Evolutionary conservation across 1,284 basidiomycete genomes (phyloP).

Genomic region (Cutaneotrichosporon spelunceum): DNA sequence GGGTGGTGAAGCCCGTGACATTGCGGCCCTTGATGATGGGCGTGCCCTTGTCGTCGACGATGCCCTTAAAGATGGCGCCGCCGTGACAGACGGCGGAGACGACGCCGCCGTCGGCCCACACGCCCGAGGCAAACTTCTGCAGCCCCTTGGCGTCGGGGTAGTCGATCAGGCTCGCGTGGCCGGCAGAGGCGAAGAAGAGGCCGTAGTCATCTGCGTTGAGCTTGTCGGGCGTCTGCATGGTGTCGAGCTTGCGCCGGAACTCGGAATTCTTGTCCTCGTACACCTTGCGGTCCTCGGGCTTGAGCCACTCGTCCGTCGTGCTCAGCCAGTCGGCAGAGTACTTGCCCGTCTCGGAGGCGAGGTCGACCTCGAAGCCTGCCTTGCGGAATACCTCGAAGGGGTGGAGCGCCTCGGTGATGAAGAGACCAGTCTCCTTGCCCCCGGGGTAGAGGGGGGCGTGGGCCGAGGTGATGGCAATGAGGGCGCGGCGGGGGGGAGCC

Average conservation of each 20-base stretch:
- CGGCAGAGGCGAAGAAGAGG: conserved; percentile 28
- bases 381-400: conserved; percentile 24
- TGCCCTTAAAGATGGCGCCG: conserved; percentile 15
- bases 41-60: conserved; percentile 1
- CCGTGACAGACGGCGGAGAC: conserved; percentile 27
- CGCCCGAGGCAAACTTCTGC: conserved; percentile 19
- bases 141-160: conserved; percentile 20
- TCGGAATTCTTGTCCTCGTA: conserved; percentile 22
- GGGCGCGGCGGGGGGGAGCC: conserved; percentile 23
- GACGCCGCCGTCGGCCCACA: conserved; percentile 24
- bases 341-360: conserved; percentile 24
- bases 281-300: conserved; percentile 13
- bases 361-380: conserved; percentile 28
- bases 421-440: conserved; percentile 27
- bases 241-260: conserved; percentile 24
- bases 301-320: conserved; percentile 13
- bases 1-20: conserved; percentile 26
- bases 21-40: conserved; percentile 22
- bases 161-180: conserved; percentile 27
- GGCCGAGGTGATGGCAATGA: conserved; percentile 26
- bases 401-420: conserved; percentile 30
- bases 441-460: conserved; percentile 21
- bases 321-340: conserved; percentile 23
- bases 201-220: conserved; percentile 20
- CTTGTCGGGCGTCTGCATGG: conserved; percentile 19